A percentile compares a stretch with the other conserved stretches of the same genome.
phyloP scores from a whole-genome alignment of 176 grass and related monocot species.

The Oryza meridionalis region DNA sequence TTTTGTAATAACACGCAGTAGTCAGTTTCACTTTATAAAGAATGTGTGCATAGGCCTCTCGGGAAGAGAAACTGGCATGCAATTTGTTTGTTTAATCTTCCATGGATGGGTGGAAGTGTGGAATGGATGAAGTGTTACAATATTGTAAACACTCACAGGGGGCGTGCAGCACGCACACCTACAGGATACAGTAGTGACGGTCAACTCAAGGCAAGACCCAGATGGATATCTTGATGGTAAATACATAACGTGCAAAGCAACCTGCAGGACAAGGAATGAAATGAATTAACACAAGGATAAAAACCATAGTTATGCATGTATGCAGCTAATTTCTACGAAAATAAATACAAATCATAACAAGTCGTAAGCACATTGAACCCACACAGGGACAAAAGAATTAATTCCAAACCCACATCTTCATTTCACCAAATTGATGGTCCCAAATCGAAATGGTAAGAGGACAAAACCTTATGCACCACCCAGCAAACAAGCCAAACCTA shows the following conservation, averaged over 20 bases:
- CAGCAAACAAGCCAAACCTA: slow-evolving; percentile 43
- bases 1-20: slow-evolving; percentile 20
- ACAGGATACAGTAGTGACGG: background rate
- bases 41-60: slow-evolving; percentile 33
- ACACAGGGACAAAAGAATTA: slow-evolving; percentile 10
- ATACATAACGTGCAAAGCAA: background rate
- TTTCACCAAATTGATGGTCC: slow-evolving; percentile 41
- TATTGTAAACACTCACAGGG: background rate
- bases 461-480: slow-evolving; percentile 8
- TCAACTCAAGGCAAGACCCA: background rate
- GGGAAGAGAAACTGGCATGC: slow-evolving; percentile 28
- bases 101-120: slow-evolving; percentile 24
- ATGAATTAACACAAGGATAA: slow-evolving; percentile 22
- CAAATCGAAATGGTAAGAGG: slow-evolving; percentile 30
- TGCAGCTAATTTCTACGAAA: slow-evolving; percentile 22
- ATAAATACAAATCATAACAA: background rate
- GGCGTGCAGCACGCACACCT: slow-evolving; percentile 39
- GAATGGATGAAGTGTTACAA: slow-evolving; percentile 20
- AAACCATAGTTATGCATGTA: background rate
- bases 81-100: slow-evolving; percentile 33
- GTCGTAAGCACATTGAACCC: slow-evolving; percentile 18
- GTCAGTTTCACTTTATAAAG: slow-evolving; percentile 11
- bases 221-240: background rate
- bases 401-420: slow-evolving; percentile 34
- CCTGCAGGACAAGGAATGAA: slow-evolving; percentile 7